Percentiles rank a stretch among this genome's conserved stretches.
phyloP scores from a whole-genome alignment of 2,329 filamentous ascomycete species.

The Ampelomyces quisqualis region DNA sequence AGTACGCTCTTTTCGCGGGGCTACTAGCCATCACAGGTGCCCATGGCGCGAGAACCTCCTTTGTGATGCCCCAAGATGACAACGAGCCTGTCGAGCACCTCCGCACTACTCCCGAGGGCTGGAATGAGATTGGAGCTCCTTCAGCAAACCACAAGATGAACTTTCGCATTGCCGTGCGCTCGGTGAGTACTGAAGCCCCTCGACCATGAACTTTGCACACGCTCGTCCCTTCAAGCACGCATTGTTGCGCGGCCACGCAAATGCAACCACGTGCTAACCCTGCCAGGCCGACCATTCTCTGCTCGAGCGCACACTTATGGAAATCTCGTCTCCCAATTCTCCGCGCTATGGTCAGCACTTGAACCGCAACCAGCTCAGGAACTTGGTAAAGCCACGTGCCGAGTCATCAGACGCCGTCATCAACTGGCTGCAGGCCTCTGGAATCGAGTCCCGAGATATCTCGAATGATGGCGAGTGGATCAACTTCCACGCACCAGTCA shows the following conservation, averaged over 20 bases:
- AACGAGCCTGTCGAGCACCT: constrained; percentile 37
- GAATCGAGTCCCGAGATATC: constrained; percentile 50
- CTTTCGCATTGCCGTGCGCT: constrained; percentile 44
- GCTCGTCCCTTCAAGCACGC: not conserved
- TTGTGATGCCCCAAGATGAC: constrained; percentile 24
- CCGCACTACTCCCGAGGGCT: constrained; percentile 38
- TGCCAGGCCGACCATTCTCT: constrained; percentile 51
- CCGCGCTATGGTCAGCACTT: constrained; percentile 63
- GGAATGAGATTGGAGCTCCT: constrained; percentile 39
- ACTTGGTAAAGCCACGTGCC: constrained; percentile 54
- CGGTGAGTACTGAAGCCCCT: constrained; percentile 37
- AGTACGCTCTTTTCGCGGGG: constrained; percentile 32
- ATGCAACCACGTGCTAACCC: constrained; percentile 15
- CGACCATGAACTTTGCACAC: not conserved
- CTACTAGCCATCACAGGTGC: constrained; percentile 36
- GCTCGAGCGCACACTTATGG: constrained; percentile 61
- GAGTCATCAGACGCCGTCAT: constrained; percentile 54
- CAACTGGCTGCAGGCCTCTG: constrained; percentile 57
- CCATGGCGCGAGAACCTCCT: constrained; percentile 21
- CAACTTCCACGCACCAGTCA: constrained; percentile 56
- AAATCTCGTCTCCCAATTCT: constrained; percentile 62
- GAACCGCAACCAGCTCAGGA: constrained; percentile 60
- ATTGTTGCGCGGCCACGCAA: too few relatives aligned
- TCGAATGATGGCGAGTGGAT: constrained; percentile 62
- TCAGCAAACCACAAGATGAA: constrained; percentile 35